Conservation (phyloP, 78 protist species). For the Dictyostelium intermedium region DNA sequence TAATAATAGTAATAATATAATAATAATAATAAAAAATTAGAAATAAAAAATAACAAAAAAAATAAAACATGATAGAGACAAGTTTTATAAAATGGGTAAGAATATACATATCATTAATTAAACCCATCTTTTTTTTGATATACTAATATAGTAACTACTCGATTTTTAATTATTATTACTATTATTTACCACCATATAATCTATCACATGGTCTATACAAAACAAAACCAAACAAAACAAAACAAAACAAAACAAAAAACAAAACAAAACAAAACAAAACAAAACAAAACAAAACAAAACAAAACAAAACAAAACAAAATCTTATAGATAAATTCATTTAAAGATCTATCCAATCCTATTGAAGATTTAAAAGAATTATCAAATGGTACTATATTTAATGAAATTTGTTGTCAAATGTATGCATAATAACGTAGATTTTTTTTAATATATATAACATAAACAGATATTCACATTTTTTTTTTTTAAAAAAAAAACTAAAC, state of each 20-base stretch:
- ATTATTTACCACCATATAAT: too few species aligned
- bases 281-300: too few species aligned
- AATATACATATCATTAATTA: not conserved
- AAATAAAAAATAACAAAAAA: not conserved
- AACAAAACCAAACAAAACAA: not conserved
- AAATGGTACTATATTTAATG: constrained; percentile 36
- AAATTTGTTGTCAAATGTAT: constrained; percentile 36
- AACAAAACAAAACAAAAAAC: not conserved
- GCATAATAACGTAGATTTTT: too few species aligned
- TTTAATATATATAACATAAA: too few species aligned
- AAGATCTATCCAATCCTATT: not conserved
- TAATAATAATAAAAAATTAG: not conserved
- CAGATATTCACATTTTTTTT: too few species aligned
- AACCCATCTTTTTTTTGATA: not conserved
- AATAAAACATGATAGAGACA: not conserved
- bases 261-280: not conserved
- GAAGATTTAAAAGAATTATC: not conserved
- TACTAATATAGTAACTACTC: not conserved
- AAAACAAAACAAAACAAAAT: not conserved
- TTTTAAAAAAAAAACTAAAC: not conserved
- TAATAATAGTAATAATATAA: not conserved
- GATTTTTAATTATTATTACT: not conserved
- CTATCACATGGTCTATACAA: too few species aligned
- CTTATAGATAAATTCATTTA: constrained; percentile 10
- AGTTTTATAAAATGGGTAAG: constrained; percentile 37